phyloP scores from a whole-genome alignment of 192 early-diverging fungal species.

The Backusella tarrabulga region DNA sequence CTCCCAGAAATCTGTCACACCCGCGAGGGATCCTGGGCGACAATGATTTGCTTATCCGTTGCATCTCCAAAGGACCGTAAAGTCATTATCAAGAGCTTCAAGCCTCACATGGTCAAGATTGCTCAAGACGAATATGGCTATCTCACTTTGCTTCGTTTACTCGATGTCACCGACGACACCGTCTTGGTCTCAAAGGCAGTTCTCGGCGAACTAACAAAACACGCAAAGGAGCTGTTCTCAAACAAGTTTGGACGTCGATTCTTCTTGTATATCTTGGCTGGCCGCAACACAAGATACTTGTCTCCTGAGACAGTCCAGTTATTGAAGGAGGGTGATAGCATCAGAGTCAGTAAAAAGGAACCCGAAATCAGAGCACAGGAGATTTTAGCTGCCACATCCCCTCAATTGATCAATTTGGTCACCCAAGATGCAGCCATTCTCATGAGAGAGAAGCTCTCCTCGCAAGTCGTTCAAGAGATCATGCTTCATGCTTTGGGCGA shows the following conservation, averaged over 20 bases:
- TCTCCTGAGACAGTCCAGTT: conserved; percentile 67
- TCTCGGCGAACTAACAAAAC: conserved; percentile 54
- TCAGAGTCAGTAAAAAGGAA: conserved; percentile 82
- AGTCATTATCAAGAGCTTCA: conserved; percentile 83
- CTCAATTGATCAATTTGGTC: conserved; percentile 58
- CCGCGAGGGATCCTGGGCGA: conserved; percentile 83
- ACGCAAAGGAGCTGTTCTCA: conserved; percentile 45
- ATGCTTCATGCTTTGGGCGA: conserved; percentile 62
- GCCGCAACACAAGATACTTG: conserved; percentile 74
- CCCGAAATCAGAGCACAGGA: conserved; percentile 62
- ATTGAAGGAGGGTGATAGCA: conserved; percentile 64
- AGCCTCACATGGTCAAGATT: conserved; percentile 76
- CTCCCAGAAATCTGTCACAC: conserved; percentile 90
- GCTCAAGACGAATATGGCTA: conserved; percentile 89
- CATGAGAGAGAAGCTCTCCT: conserved; percentile 63
- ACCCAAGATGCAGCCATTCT: conserved; percentile 51
- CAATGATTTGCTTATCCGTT: conserved; percentile 78
- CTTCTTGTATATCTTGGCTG: conserved; percentile 77
- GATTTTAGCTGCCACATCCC: conserved; percentile 62
- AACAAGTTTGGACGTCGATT: conserved; percentile 81
- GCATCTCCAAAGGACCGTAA: conserved; percentile 90
- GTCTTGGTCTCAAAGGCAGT: conserved; percentile 79
- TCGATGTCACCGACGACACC: conserved; percentile 94
- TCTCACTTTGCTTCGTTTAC: conserved; percentile 74
- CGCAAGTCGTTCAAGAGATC: conserved; percentile 70